phyloP scores from a whole-genome alignment of 352 stramenopile genomes.

The Phytophthora multivora region DNA sequence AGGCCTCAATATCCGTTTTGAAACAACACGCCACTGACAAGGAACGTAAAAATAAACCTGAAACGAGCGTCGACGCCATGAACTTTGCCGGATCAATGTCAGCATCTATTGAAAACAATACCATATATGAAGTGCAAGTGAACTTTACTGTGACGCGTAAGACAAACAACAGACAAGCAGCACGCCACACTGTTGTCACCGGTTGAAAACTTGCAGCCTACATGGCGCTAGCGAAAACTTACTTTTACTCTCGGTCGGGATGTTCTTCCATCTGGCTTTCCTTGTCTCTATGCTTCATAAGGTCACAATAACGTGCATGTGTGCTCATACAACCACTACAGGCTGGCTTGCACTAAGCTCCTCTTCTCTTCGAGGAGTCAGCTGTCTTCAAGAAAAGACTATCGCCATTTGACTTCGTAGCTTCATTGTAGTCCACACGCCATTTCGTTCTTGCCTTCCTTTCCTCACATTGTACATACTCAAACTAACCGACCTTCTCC shows the following conservation, averaged over 20 bases:
- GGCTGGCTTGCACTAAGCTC: constrained; percentile 16
- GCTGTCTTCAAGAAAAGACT: constrained; percentile 21
- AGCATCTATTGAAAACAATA: constrained; percentile 35
- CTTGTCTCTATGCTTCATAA: constrained; percentile 24
- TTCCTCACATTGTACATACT: constrained; percentile 48
- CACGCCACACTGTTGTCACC: constrained; percentile 13
- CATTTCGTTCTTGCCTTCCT: constrained; percentile 42
- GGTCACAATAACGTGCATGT: constrained; percentile 25
- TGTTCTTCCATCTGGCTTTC: constrained; percentile 19
- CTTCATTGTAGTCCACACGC: constrained; percentile 47
- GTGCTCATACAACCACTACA: constrained; percentile 25
- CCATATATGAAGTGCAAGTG: no score
- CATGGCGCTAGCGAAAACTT: constrained; percentile 15
- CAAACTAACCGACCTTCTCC: constrained; percentile 37
- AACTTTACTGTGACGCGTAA: background rate
- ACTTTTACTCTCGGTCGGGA: constrained; percentile 27
- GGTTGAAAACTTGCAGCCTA: constrained; percentile 10
- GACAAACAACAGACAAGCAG: constrained; percentile 18
- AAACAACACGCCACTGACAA: constrained; percentile 25
- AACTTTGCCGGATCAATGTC: constrained; percentile 4
- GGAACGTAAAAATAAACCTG: constrained; percentile 31
- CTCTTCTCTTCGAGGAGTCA: constrained; percentile 40
- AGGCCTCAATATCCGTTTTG: constrained; percentile 29
- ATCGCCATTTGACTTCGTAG: constrained; percentile 35
- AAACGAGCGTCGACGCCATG: constrained; percentile 9